Evolutionary conservation across 2,329 filamentous ascomycete species (phyloP), one percentile per base, ranked within the genome.

Genomic region (Zymoseptoria tritici): DNA sequence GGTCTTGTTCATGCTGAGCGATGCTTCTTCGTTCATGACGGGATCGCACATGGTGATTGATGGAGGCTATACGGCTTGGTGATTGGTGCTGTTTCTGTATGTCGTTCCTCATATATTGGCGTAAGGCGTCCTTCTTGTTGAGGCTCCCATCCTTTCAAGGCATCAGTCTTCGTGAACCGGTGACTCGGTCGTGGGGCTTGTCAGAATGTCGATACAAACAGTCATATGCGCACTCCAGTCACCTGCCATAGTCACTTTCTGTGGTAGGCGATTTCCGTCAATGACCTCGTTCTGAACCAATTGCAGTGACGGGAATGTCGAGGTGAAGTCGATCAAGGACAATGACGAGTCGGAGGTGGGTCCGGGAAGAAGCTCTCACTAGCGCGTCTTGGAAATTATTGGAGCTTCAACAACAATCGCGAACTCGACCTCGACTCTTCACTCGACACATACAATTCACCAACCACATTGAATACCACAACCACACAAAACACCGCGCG

Each of bases 1-100:
- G 7, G 67, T 53, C n/a, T n/a, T n/a, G n/a, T n/a, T n/a, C 60
- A 59, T 73, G 65, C 63, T 74, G 13, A 68, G 68, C 24, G 62
- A 67, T 51, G 65, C 67, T 22, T 64, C 63, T 1, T 64, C 64
- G 1, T 68, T 66, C 60, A 72, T 68, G 65, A 73, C 70, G 0
- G 70, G 68, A 7, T 51, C 57, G 1, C 53, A 67, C 26, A 56
- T 72, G 9, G 62, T 70, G 24, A 66, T 73, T 31, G 71, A 73
- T 51, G 56, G 56, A 11, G 51, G 56, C 51, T 58, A 54, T 31
- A 58, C 56, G 16, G 56, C 57, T 19, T 55, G 57, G 57, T 58
- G 36, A 26, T 46, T 29, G 36, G 13, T 46, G 13, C 16, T 16
- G 36, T 46, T 46, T 16, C 36, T 46, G 36, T 46, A 16, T 11